Conservation (phyloP, 352 stramenopile genomes). For the Phytophthora sojae region DNA sequence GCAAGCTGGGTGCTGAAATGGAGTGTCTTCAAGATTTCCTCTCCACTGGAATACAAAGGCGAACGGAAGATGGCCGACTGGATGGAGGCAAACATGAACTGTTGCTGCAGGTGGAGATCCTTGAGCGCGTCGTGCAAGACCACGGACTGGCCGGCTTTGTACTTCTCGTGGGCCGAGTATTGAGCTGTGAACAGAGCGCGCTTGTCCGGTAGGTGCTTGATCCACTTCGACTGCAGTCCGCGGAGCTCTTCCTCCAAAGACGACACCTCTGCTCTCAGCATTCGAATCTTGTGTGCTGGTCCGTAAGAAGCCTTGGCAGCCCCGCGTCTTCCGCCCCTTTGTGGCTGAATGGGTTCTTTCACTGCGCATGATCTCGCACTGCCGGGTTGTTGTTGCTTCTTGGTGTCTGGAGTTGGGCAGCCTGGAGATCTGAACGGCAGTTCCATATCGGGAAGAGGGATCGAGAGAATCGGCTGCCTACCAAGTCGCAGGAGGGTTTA, state of each 20-base stretch:
- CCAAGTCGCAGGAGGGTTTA: too few species aligned
- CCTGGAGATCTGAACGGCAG: neutral
- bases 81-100: conserved; percentile 25
- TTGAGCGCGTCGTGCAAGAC: conserved; percentile 10
- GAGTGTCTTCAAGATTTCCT: conserved; percentile 16
- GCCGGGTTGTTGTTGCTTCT: neutral
- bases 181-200: conserved; percentile 14
- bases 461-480: too few species aligned
- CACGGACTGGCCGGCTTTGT: conserved; percentile 3
- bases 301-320: neutral
- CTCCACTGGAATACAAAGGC: conserved; percentile 20
- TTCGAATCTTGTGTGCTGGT: conserved; percentile 21
- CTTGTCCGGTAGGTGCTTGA: conserved; percentile 10
- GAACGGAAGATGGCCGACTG: conserved; percentile 21
- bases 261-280: conserved; percentile 24
- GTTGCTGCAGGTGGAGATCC: conserved; percentile 26
- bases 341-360: neutral
- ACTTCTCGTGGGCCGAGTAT: conserved; percentile 19
- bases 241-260: conserved; percentile 23
- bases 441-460: neutral
- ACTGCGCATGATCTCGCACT: neutral
- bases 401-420: neutral
- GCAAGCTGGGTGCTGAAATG: conserved; percentile 20
- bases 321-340: neutral
- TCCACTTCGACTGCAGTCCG: conserved; percentile 12